Evolutionary conservation across 2,329 filamentous ascomycete species (phyloP), one percentile per base, ranked within the genome.

Genomic region (Clarireedia monteithiana): DNA sequence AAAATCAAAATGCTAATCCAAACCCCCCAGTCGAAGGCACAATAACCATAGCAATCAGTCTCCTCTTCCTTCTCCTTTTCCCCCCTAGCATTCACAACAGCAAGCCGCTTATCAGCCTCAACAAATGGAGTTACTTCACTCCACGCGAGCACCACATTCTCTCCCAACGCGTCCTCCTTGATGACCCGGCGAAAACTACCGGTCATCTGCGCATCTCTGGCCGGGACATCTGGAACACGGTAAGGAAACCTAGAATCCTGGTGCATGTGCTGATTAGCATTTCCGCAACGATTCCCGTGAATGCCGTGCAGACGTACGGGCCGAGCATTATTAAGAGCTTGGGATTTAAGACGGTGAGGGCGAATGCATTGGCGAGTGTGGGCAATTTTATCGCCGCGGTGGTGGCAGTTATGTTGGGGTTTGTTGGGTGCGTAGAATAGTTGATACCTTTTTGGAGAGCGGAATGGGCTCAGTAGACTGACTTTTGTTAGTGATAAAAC

Each of bases 101-200:
- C 2, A 66, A 61, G 1, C 67, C 72, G 0, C 61, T 74, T 2
- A 68, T 72, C 53, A 64, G 65, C 44, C 63, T 68, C 17, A 69
- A 71, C 6, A 64, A 65, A 23, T 74, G 71, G 71, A 73, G 69
- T 42, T 75, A 74, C 57, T 75, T 76, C 64, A 72, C 62, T n/a
- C 61, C 68, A 14, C 67, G 74, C 6, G 74, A 77, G 59, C 68
- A 68, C 2, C 69, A 74, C 38, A 75, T 77, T 56, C 67, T 76
- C 6, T 59, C 60, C 3, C 66, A 68, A 5, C 71, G 74, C 0
- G 73, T 76, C 4, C 55, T 76, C 0, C 63, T 75, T 3, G 74
- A 76, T 55, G 74, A 77, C 57, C 74, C 74, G 1, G 59, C 58
- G 36, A 75, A 75, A 60, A 64, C 67, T 0, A 59, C 59, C 1